Base-by-base conservation (phyloP, 202 grass and related monocot genomes). In the Zizania palustris region DNA sequence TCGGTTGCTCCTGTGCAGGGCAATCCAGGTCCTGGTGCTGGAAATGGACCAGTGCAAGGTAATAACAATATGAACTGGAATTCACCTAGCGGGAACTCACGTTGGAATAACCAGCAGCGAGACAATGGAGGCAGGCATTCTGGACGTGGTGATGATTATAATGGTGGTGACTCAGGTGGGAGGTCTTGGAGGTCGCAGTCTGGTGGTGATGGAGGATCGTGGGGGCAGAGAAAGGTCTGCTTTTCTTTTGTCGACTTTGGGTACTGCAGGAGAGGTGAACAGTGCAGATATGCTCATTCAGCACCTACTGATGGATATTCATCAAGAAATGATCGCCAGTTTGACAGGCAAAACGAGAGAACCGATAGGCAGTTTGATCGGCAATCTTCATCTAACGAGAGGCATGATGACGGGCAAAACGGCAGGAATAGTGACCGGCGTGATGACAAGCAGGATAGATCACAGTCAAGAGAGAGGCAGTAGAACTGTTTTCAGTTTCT, bases 1-100 rank as follows among this genome's bases (percentile, higher is more conserved):
- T 97, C 87, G 93, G 69, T 43, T 55, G 60, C 56, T 80, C 74
- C 85, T 53, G 28, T 72, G 66, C 90, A 93, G 74, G 80, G 84
- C 71, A 93, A 90, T 82, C 28, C 68, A 56, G 76, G 75, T 81
- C 67, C 75, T 12, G 85, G 77, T 81, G 35, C 79, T 82, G 74
- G 83, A 51, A 83, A 69, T 82, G 82, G 66, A 28, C 41, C 85
- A 65, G 78, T 65, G 72, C 81, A 93, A 81, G 75, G 78, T 62
- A 93, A 90, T 78, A 81, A 72, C 63, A 86, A 88, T 21, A 55
- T 38, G 68, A 81, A 80, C 63, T 83, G 78, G 85, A 80, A 84
- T 79, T 53, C 72, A 76, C 76, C 87, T 74, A 87, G 60, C 73
- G 79, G 77, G 56, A 87, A 84, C 43, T 50, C 36, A 45, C 83